phyloP scores from a whole-genome alignment of 1,284 basidiomycete genomes.

The Bondarzewia mesenterica region DNA sequence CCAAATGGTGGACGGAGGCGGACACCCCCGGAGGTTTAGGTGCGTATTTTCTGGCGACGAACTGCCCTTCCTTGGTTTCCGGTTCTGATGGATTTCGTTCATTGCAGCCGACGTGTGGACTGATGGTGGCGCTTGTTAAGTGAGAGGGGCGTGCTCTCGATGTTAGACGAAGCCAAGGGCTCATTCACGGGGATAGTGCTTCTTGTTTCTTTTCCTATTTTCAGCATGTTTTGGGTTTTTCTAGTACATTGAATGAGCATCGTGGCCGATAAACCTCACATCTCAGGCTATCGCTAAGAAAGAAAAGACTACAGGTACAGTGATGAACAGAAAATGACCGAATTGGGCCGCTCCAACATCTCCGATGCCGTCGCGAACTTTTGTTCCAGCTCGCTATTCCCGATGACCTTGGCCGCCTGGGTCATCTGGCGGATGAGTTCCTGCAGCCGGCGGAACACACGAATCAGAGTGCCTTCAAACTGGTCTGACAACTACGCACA shows the following conservation, averaged over 20 bases:
- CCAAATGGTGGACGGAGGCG: slow-evolving; percentile 56
- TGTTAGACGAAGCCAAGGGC: no score
- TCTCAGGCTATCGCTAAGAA: no score
- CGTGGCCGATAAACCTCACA: no score
- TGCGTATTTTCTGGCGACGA: slow-evolving; percentile 2
- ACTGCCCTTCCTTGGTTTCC: background rate
- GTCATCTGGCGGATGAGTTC: slow-evolving; percentile 96
- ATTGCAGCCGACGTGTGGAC: slow-evolving; percentile 44
- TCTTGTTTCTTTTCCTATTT: no score
- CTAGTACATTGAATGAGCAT: background rate
- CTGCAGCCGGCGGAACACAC: slow-evolving; percentile 89
- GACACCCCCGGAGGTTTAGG: slow-evolving; percentile 46
- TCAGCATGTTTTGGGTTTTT: background rate
- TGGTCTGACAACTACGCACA: slow-evolving; percentile 77
- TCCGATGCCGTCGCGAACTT: slow-evolving; percentile 86
- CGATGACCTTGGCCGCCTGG: slow-evolving; percentile 91
- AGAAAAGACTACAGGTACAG: slow-evolving; percentile 48
- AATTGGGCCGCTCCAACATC: slow-evolving; percentile 86
- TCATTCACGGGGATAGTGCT: no score
- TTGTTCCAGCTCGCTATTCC: slow-evolving; percentile 86
- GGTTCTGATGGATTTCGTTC: background rate
- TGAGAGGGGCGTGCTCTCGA: no score
- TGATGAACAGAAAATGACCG: slow-evolving; percentile 91
- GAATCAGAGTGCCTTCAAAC: slow-evolving; percentile 92
- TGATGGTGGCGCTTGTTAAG: slow-evolving; percentile 43